Evolutionary conservation across 805 yeast species (phyloP).

Genomic region (Candida patagonica): DNA sequence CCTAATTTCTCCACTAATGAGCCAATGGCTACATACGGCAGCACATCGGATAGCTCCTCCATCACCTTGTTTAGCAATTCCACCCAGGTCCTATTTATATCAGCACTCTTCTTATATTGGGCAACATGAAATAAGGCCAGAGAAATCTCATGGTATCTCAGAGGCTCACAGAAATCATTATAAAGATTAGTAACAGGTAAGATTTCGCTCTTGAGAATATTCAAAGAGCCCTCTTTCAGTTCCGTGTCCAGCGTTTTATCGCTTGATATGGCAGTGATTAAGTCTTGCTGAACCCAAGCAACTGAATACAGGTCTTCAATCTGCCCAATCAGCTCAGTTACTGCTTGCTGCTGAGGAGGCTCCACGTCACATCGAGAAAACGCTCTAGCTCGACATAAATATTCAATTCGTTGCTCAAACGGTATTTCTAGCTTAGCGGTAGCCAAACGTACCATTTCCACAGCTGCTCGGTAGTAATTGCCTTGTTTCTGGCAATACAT

Average conservation of each 20-base stretch:
- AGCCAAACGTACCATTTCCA: slow-evolving; percentile 63
- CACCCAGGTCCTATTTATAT: slow-evolving; percentile 73
- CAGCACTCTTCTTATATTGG: slow-evolving; percentile 78
- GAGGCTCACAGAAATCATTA: slow-evolving; percentile 79
- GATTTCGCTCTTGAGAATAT: slow-evolving; percentile 52
- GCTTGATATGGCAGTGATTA: slow-evolving; percentile 31
- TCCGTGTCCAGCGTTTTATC: slow-evolving; percentile 33
- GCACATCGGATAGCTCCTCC: slow-evolving; percentile 16
- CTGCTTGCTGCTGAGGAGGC: slow-evolving; percentile 64
- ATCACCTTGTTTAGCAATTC: slow-evolving; percentile 49
- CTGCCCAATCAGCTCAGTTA: slow-evolving; percentile 57
- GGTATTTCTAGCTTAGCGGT: slow-evolving; percentile 52
- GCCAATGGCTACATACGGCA: slow-evolving; percentile 32
- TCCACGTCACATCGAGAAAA: slow-evolving; percentile 81
- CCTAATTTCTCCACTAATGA: slow-evolving; percentile 43
- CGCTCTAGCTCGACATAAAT: slow-evolving; percentile 83
- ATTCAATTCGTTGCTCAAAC: slow-evolving; percentile 73
- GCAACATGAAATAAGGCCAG: slow-evolving; percentile 70
- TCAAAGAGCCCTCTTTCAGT: slow-evolving; percentile 42
- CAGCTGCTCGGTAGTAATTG: slow-evolving; percentile 75
- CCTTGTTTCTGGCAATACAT: slow-evolving; percentile 77
- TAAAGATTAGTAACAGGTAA: slow-evolving; percentile 68
- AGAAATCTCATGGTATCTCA: slow-evolving; percentile 79
- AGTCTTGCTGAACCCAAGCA: slow-evolving; percentile 73
- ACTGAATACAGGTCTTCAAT: slow-evolving; percentile 79